Conservation (phyloP, 768 basidiomycete species). For the Coprinopsis sp. region DNA sequence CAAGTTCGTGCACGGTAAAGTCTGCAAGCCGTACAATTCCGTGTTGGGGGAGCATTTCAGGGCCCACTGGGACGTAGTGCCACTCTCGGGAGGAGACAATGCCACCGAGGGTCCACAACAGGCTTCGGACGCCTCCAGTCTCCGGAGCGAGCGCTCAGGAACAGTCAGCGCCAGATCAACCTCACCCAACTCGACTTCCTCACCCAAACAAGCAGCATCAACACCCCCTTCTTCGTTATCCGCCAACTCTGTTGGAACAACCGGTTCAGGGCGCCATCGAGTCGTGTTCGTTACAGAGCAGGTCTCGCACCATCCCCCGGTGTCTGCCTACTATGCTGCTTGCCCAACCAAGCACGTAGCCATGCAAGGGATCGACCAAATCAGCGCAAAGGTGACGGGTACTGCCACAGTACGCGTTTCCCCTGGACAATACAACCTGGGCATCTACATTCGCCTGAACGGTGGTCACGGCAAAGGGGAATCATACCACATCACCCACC, state of each 20-base stretch:
- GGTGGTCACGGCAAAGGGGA: slow-evolving; percentile 75
- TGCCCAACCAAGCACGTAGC: slow-evolving; percentile 74
- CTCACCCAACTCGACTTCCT: slow-evolving; percentile 57
- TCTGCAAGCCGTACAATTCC: slow-evolving; percentile 91
- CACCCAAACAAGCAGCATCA: slow-evolving; percentile 50
- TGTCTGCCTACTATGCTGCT: slow-evolving; percentile 76
- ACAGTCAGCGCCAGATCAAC: slow-evolving; percentile 30
- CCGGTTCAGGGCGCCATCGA: slow-evolving; percentile 41
- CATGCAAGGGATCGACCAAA: slow-evolving; percentile 84
- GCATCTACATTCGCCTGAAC: slow-evolving; percentile 76
- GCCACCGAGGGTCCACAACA: slow-evolving; percentile 39
- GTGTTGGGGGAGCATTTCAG: slow-evolving; percentile 88
- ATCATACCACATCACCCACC: slow-evolving; percentile 85
- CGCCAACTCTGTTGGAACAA: slow-evolving; percentile 29
- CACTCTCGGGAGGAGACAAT: slow-evolving; percentile 49
- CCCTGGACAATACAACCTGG: slow-evolving; percentile 84
- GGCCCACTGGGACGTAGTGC: slow-evolving; percentile 78
- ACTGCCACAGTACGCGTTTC: slow-evolving; percentile 70
- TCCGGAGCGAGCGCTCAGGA: slow-evolving; percentile 51
- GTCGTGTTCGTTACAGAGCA: slow-evolving; percentile 88
- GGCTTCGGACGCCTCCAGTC: slow-evolving; percentile 48
- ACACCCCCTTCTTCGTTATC: slow-evolving; percentile 54
- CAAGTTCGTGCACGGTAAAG: slow-evolving; percentile 90
- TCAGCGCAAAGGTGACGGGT: slow-evolving; percentile 86
- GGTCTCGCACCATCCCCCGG: slow-evolving; percentile 95